Evolutionary conservation across 2,329 filamentous ascomycete species (phyloP), one percentile per base, ranked within the genome.

Genomic region (Hypoxylon sp.): DNA sequence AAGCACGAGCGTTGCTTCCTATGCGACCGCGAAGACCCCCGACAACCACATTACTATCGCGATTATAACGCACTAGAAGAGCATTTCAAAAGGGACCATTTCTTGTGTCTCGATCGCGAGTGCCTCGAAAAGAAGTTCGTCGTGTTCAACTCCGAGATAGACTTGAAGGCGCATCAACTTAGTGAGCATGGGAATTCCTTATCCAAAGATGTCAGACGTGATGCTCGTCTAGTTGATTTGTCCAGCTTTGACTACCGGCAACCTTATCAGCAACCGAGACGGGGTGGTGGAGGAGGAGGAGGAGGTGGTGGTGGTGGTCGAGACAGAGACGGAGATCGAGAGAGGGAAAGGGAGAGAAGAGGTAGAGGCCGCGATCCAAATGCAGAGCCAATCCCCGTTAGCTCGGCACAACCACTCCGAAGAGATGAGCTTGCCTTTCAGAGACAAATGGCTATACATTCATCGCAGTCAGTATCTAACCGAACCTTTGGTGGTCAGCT

Each of bases 111-210:
- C 5, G 91, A 99, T 63, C 79, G 82, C 44, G 92, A 96, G 67
- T 99, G 94, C 65, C 69, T 94, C 66, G 94, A 97, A 63, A 96
- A 96, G 81, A 97, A 97, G 69, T 97, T 97, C 68, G 89, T 97
- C 20, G 94, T 97, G 0, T 99, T 99, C 63, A 90, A 91, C 46
- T 92, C 91, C 0, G 90, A 97, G 66, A 86, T 99, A 78, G 94
- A 99, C 65, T 75, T 99, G 35, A 96, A 97, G 70, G 94, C 89
- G 2, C 94, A 99, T 72, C 90, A 96, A 69, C 74, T 99, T 7
- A 87, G 89, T 62, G 83, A 87, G 44, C 94, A 99, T 67, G 90
- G 87, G 0, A 84, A 86, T 61, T 83, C 87, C 0, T 70, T 95
- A 16, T 90, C 91, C 6, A 97, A 96, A 65, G 89, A 93, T 61